These are phyloP conservation scores for Sordariomycetes sp. DNA, from an alignment of 2,329 filamentous ascomycete species.

Conservation along the genomic window DNA sequence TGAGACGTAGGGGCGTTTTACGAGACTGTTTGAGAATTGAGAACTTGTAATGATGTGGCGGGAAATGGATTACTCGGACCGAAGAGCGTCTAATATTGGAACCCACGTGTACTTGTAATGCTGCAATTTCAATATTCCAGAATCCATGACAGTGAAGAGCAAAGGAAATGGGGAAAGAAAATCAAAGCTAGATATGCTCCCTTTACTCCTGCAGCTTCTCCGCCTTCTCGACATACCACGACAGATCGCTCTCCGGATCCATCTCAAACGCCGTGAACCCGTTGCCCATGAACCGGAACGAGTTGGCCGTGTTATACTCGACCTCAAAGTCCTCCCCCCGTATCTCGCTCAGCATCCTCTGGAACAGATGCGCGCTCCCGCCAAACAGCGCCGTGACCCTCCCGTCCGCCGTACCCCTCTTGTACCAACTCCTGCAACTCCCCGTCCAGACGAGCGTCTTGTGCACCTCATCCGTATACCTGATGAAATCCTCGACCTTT, in stretches of 20 bases:
- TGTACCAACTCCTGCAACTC: slow-evolving; percentile 32
- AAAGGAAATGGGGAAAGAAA: too few relatives aligned
- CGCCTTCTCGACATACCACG: slow-evolving; percentile 12
- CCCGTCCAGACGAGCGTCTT: slow-evolving; percentile 25
- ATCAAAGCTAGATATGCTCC: neutral
- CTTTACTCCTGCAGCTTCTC: slow-evolving; percentile 1
- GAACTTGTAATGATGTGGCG: neutral
- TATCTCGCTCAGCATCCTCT: slow-evolving; percentile 20
- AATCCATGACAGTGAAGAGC: neutral
- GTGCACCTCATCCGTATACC: slow-evolving; percentile 27
- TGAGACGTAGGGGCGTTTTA: neutral
- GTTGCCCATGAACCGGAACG: slow-evolving; percentile 33
- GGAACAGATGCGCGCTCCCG: slow-evolving; percentile 24
- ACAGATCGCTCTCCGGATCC: slow-evolving; percentile 15
- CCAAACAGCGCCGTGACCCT: slow-evolving; percentile 29
- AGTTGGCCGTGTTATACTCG: slow-evolving; percentile 25
- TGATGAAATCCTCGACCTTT: slow-evolving; percentile 35
- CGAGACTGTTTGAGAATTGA: neutral
- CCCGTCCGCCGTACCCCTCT: slow-evolving; percentile 25
- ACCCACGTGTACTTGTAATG: too few relatives aligned
- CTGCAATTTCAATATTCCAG: neutral
- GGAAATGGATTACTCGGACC: too few relatives aligned
- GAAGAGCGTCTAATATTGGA: too few relatives aligned
- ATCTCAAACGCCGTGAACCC: slow-evolving; percentile 26
- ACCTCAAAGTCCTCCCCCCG: slow-evolving; percentile 34